A percentile compares a stretch with the other conserved stretches of the same genome.
Evolutionary conservation across 148 eudicot species (phyloP).

Genomic region (Rhododendron molle): DNA sequence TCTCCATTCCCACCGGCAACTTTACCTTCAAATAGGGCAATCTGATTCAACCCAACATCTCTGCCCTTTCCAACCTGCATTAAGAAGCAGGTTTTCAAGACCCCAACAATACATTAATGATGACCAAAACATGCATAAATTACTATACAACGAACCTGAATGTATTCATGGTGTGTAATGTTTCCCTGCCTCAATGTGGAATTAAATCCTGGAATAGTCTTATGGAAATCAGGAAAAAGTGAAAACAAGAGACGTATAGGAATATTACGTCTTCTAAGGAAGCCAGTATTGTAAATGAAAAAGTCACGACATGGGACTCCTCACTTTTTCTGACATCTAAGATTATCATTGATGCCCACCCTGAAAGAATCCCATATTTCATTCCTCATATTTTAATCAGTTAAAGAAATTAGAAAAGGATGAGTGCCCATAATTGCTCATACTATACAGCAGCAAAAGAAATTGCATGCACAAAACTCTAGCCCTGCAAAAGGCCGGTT

Average conservation of each 20-base stretch:
- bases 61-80: constrained; percentile 94
- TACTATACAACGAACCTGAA: constrained; percentile 53
- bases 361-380: too few relatives aligned
- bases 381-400: too few relatives aligned
- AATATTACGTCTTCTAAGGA: neutral
- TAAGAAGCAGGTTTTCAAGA: constrained; percentile 4
- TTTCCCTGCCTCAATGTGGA: constrained; percentile 96
- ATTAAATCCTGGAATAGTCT: constrained; percentile 69
- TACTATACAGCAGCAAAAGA: neutral
- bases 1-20: constrained; percentile 99
- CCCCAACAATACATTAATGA: neutral
- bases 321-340: neutral
- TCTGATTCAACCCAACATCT: constrained; percentile 95
- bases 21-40: constrained; percentile 96
- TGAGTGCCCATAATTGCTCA: neutral
- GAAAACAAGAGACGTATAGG: neutral
- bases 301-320: neutral
- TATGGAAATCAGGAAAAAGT: neutral
- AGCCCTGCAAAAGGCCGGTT: neutral
- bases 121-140: neutral
- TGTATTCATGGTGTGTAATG: constrained; percentile 96
- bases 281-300: neutral
- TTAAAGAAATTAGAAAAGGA: neutral
- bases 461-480: neutral
- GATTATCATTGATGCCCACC: neutral